phyloP scores from a whole-genome alignment of 495 filamentous ascomycete species.

The Penicillium macrosclerotiorum region DNA sequence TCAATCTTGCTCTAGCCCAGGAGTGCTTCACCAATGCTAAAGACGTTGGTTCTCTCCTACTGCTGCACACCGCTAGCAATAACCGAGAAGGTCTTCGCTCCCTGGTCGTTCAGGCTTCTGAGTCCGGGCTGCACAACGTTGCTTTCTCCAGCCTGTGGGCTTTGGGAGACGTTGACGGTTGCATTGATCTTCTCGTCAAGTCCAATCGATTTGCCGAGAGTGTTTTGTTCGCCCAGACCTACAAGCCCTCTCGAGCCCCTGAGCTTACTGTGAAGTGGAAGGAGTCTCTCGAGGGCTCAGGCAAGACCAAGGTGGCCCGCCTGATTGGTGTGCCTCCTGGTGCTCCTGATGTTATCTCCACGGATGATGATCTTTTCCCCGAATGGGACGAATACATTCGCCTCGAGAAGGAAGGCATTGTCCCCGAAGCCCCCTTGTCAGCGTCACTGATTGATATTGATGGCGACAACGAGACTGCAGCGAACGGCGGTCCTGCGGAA shows the following conservation, averaged over 20 bases:
- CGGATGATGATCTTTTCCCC: constrained; percentile 90
- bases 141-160: constrained; percentile 91
- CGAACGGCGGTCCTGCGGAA: constrained; percentile 36
- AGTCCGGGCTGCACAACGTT: constrained; percentile 80
- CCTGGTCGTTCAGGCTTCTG: constrained; percentile 70
- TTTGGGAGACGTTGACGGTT: constrained; percentile 75
- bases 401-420: constrained; percentile 67
- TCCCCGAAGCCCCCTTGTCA: constrained; percentile 39
- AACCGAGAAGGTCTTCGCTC: constrained; percentile 69
- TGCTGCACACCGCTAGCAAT: constrained; percentile 79
- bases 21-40: constrained; percentile 90
- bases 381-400: constrained; percentile 90
- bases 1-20: constrained; percentile 84
- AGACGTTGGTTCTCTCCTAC: constrained; percentile 83
- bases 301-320: constrained; percentile 79
- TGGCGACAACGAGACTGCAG: constrained; percentile 31
- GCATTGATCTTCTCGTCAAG: constrained; percentile 73
- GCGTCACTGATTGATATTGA: constrained; percentile 51
- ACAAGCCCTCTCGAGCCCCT: constrained; percentile 75
- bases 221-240: constrained; percentile 88
- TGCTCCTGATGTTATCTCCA: constrained; percentile 47
- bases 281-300: constrained; percentile 67
- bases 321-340: constrained; percentile 77
- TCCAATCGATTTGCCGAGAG: constrained; percentile 81
- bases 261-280: constrained; percentile 79